phyloP scores from a whole-genome alignment of 2,329 filamentous ascomycete species.

The Xylaria sp. region DNA sequence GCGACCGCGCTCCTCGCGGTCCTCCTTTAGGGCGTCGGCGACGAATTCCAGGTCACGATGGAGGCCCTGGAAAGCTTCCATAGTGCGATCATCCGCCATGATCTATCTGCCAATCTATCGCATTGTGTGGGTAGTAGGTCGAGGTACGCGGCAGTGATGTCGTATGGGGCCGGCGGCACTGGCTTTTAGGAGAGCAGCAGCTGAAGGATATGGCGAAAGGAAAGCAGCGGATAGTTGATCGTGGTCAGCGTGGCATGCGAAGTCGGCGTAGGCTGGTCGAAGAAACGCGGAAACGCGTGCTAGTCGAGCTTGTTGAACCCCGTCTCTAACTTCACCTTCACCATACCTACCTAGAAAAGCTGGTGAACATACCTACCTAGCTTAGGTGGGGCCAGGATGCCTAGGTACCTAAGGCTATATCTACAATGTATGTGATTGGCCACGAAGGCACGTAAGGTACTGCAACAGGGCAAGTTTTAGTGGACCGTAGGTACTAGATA shows the following conservation, averaged over 20 bases:
- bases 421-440: background rate
- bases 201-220: conserved; percentile 3
- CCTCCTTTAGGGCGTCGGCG: conserved; percentile 71
- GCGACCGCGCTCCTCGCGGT: conserved; percentile 73
- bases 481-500: background rate
- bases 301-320: conserved; percentile 5
- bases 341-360: conserved; percentile 21
- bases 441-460: conserved; percentile 19
- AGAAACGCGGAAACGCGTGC: conserved; percentile 13
- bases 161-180: conserved; percentile 28
- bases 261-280: conserved; percentile 9
- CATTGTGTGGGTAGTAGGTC: conserved; percentile 52
- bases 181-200: conserved; percentile 8
- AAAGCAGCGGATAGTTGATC: background rate
- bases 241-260: conserved; percentile 4
- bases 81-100: conserved; percentile 79
- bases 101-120: conserved; percentile 56
- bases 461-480: background rate
- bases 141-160: conserved; percentile 27
- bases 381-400: conserved; percentile 2
- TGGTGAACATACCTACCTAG: conserved; percentile 10
- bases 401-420: background rate
- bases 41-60: conserved; percentile 86
- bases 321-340: conserved; percentile 14
- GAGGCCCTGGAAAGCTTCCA: conserved; percentile 83